These are phyloP conservation scores for Tolypocladium ovalisporum DNA, from an alignment of 2,329 filamentous ascomycete species.

Conservation along the genomic window DNA sequence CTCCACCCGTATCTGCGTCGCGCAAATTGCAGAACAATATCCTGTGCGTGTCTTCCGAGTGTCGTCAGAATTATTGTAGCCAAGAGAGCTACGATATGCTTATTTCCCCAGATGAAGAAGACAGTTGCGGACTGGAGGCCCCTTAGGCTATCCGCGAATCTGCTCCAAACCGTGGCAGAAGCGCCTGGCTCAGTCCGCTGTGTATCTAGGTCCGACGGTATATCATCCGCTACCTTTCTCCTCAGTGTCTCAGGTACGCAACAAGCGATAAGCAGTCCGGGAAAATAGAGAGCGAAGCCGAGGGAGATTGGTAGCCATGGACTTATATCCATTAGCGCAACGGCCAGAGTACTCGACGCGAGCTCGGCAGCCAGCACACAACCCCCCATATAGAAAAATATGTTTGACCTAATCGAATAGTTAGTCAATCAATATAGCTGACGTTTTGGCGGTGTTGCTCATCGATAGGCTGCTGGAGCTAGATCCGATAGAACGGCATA, in stretches of 20 bases:
- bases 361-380: background rate
- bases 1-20: background rate
- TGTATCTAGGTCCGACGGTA: background rate
- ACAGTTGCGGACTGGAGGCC: background rate
- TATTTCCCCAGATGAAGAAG: background rate
- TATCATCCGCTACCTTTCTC: background rate
- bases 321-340: background rate
- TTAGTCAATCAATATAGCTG: background rate
- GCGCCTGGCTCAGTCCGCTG: background rate
- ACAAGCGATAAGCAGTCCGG: background rate
- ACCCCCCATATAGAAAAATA: background rate
- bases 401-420: background rate
- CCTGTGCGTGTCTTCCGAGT: background rate
- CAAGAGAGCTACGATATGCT: background rate
- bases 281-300: background rate
- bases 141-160: background rate
- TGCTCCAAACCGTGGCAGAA: background rate
- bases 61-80: background rate
- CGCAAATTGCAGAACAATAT: background rate
- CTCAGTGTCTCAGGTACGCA: background rate
- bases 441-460: background rate
- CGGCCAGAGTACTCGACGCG: background rate
- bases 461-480: background rate
- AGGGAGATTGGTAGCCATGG: background rate
- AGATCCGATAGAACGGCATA: background rate